Evolutionary conservation across 495 filamentous ascomycete genomes (phyloP).

Genomic region (Podospora australis): DNA sequence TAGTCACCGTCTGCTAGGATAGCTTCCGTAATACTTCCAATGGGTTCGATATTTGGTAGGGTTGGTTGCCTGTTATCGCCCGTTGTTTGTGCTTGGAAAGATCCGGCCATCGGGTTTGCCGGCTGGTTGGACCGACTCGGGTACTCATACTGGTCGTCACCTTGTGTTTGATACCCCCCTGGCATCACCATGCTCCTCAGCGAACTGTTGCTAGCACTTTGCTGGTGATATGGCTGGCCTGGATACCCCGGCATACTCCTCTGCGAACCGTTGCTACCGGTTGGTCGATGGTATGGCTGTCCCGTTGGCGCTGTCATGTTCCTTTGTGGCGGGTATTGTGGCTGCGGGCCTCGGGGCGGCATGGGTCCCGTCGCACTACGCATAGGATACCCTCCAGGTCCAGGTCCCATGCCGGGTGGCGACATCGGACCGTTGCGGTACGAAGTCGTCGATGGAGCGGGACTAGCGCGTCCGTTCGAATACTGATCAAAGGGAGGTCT

Average conservation of each 20-base stretch:
- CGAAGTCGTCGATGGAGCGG: constrained; percentile 33
- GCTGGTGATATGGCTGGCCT: constrained; percentile 16
- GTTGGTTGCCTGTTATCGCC: neutral
- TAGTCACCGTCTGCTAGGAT: neutral
- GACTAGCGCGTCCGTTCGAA: constrained; percentile 30
- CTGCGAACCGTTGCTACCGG: constrained; percentile 13
- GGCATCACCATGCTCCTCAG: constrained; percentile 19
- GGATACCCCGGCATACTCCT: neutral
- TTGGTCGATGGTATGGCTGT: constrained; percentile 19
- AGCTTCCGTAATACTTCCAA: too few species aligned
- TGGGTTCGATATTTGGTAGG: neutral
- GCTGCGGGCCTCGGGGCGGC: constrained; percentile 19
- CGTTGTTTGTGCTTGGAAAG: neutral
- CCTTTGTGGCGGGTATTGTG: constrained; percentile 33
- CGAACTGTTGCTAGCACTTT: constrained; percentile 24
- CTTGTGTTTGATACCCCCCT: neutral
- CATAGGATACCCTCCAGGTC: constrained; percentile 25
- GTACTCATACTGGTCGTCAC: neutral
- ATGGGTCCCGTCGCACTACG: constrained; percentile 36
- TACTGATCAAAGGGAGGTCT: constrained; percentile 14
- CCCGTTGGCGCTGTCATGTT: constrained; percentile 47
- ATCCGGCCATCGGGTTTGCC: neutral
- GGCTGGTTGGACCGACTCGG: neutral
- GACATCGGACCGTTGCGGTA: constrained; percentile 27
- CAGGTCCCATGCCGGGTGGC: constrained; percentile 20